Base-by-base conservation (phyloP, 495 filamentous ascomycete species). In the Aspergillus leporis region DNA sequence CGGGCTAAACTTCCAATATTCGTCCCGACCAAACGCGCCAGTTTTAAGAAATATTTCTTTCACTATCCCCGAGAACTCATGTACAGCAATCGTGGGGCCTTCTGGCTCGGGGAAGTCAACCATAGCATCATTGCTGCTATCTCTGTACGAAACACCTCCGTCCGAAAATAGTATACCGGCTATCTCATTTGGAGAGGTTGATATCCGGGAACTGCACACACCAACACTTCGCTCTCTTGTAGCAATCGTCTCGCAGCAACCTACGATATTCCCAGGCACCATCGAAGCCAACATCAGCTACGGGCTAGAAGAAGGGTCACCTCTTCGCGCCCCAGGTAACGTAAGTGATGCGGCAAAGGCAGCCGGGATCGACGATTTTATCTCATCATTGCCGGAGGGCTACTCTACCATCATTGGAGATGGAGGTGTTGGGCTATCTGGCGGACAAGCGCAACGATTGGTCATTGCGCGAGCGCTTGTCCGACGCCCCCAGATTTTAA, bases 91-190 rank as follows among this genome's bases (percentile, higher is more conserved):
- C 32, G 91, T 94, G 16, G 92, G 92, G 13, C 70, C 82, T 4
- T 97, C 92, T 0, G 95, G 95, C 0, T 89, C 85, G 23, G 93
- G 94, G 0, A 98, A 98, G 75, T 92, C 87, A 14, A 98, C 95
- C 1, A 82, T 97, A 43, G 83, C 87, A 1, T 85, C 87, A 0
- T 74, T 98, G 0, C 79, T 98, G 0, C 72, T 94, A 0, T 80
- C 83, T 2, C 79, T 92, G 18, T 90, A 90, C 63, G 76, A 75
- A 53, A 61, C 66, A n/a, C 69, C 71, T 6, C 38, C 61, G 10
- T 64, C 69, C 16, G 66, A 18, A 49, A 32, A 50, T 14, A 61
- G 63, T 12, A 6, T 28, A 0, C 68, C 60, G 1, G 71, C 68
- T 0, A 68, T 97, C 3, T 83, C 81, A 30, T 82, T 92, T 57